Conservation (phyloP, 148 eudicot species). For the Amaranthus palmeri region DNA sequence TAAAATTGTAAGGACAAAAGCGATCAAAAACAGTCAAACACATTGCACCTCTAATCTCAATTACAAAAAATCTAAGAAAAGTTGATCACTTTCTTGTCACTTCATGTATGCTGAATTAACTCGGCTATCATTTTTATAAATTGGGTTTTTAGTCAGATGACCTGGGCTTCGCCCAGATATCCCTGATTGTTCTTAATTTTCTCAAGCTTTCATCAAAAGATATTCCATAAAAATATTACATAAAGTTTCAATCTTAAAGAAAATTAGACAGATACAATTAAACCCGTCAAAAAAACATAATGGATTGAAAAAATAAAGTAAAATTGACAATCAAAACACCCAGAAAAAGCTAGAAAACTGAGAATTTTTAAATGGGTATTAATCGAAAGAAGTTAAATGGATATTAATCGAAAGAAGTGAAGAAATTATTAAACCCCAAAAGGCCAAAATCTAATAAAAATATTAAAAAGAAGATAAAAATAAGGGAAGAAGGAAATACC, state of each 20-base stretch:
- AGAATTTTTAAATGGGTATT: neutral
- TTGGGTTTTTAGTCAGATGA: no score
- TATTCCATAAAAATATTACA: neutral
- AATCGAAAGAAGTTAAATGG: neutral
- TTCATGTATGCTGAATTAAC: no score
- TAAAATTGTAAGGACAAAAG: neutral
- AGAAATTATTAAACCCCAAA: neutral
- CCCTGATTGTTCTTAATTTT: no score
- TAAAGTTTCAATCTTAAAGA: neutral
- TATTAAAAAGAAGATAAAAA: neutral
- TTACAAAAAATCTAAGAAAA: neutral
- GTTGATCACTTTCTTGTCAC: no score
- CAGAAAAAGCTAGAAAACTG: neutral
- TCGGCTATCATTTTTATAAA: no score
- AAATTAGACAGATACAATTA: no score
- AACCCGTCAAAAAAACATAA: neutral
- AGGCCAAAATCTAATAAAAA: neutral
- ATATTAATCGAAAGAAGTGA: neutral
- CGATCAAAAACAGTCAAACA: neutral
- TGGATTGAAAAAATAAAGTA: neutral
- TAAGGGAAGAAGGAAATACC: slow-evolving; percentile 24
- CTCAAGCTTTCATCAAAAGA: neutral
- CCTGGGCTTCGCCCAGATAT: no score
- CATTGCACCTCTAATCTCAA: neutral
- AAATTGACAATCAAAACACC: neutral